Percentiles rank a stretch among this genome's conserved stretches.
These are phyloP conservation scores for Fusarium sp. DNA, from an alignment of 2,329 filamentous ascomycete genomes.

Conservation along the genomic window DNA sequence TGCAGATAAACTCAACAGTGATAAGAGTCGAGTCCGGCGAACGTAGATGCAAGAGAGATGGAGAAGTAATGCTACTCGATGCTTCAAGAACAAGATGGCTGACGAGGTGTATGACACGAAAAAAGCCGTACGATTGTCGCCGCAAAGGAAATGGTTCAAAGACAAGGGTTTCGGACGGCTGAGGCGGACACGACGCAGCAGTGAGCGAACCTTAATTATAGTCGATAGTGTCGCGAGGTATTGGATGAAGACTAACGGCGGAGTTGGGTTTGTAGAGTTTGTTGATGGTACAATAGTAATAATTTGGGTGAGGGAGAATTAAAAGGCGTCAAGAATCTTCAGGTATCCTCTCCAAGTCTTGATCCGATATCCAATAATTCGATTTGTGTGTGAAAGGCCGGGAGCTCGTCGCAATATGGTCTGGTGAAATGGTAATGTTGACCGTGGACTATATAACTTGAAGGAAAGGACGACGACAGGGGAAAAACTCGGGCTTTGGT, in stretches of 20 bases:
- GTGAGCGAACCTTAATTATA: slow-evolving; percentile 14
- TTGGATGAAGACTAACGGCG: slow-evolving; percentile 3
- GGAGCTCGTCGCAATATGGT: not conserved
- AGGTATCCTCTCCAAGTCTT: not conserved
- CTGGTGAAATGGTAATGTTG: not conserved
- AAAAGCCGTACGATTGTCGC: not conserved
- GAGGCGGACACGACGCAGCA: slow-evolving; percentile 21
- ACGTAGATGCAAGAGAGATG: not conserved
- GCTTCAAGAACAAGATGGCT: not conserved
- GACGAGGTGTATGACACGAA: slow-evolving; percentile 3
- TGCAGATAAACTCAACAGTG: not conserved
- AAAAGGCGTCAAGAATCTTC: slow-evolving; percentile 7
- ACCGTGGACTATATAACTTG: not conserved
- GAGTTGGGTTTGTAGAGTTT: slow-evolving; percentile 14
- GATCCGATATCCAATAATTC: not conserved
- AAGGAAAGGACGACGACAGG: not conserved
- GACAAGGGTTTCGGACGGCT: slow-evolving; percentile 4
- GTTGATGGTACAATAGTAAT: not conserved
- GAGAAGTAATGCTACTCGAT: not conserved
- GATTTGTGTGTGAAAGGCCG: not conserved
- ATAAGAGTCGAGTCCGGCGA: not conserved
- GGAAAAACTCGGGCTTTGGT: not conserved
- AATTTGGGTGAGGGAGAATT: not conserved
- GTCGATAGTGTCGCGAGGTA: slow-evolving; percentile 4
- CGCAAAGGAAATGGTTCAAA: slow-evolving; percentile 15